A percentile compares a stretch with the other conserved stretches of the same genome.
Evolutionary conservation across 257 asterid genomes (phyloP).

Genomic region (Thymus mandschuricus): DNA sequence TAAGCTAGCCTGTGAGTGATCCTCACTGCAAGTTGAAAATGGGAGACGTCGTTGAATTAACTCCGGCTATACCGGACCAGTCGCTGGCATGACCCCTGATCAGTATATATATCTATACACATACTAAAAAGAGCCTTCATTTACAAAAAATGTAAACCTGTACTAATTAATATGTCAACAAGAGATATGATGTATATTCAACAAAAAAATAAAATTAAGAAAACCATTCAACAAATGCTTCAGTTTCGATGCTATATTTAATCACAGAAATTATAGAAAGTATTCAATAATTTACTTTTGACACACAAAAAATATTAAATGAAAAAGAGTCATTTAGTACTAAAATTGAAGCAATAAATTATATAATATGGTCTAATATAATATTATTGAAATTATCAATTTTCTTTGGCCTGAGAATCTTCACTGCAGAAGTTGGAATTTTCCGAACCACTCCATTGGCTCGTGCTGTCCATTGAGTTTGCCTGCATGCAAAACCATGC

Average conservation of each 20-base stretch:
- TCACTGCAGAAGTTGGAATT: constrained; percentile 35
- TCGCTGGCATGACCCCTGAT: constrained; percentile 43
- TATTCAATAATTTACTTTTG: no score
- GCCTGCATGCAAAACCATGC: constrained; percentile 28
- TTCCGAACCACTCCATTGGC: constrained; percentile 36
- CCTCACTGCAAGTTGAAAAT: constrained; percentile 76
- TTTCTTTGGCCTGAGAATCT: constrained; percentile 29
- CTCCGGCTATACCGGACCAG: constrained; percentile 85
- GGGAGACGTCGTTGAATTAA: constrained; percentile 95
- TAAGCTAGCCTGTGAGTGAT: constrained; percentile 53
- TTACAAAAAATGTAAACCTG: no score
- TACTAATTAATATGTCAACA: no score
- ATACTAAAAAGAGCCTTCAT: no score
- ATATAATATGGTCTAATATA: neutral
- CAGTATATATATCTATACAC: no score
- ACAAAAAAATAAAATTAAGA: no score
- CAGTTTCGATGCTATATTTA: no score
- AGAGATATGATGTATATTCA: no score
- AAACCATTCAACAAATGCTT: no score
- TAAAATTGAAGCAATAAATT: neutral
- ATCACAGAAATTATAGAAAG: no score
- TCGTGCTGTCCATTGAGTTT: constrained; percentile 27
- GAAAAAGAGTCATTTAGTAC: neutral
- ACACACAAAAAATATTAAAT: no score
- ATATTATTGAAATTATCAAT: neutral